Evolutionary conservation across 805 yeast genomes (phyloP).

Genomic region (Wickerhamiella allomyrinae): DNA sequence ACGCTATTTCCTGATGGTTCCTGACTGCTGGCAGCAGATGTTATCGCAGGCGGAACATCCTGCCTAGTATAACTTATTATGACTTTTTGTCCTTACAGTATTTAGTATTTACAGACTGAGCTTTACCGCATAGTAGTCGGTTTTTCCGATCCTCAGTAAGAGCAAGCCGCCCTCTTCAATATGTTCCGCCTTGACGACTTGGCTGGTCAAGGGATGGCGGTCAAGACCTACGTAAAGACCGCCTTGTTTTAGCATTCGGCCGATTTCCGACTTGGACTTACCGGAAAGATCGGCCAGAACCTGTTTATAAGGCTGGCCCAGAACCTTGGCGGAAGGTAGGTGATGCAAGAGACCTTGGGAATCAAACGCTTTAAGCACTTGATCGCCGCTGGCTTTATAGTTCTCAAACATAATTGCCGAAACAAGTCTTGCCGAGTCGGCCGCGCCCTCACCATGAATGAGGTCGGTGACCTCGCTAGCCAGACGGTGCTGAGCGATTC

Average conservation of each 20-base stretch:
- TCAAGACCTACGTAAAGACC: conserved; percentile 59
- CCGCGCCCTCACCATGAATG: conserved; percentile 70
- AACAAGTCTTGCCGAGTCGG: conserved; percentile 50
- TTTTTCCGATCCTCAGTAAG: conserved; percentile 59
- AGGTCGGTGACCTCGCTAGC: conserved; percentile 80
- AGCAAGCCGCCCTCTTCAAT: conserved; percentile 47
- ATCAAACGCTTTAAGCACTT: conserved; percentile 40
- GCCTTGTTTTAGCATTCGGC: conserved; percentile 49
- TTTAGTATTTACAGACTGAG: conserved; percentile 8
- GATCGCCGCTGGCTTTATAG: conserved; percentile 33
- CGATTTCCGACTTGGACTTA: conserved; percentile 37
- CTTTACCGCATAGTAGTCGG: conserved; percentile 23
- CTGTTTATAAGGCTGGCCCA: conserved; percentile 33
- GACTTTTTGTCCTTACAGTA: not conserved
- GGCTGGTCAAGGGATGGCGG: conserved; percentile 37
- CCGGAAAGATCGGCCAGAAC: conserved; percentile 35
- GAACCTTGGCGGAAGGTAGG: conserved; percentile 26
- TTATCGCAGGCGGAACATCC: not conserved
- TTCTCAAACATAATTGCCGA: conserved; percentile 55
- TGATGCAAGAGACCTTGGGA: conserved; percentile 40
- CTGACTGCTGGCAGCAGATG: conserved; percentile 37
- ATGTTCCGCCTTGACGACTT: conserved; percentile 33
- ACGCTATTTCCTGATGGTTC: conserved; percentile 84
- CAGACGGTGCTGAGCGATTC: conserved; percentile 61
- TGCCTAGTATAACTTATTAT: not conserved